Conservation (phyloP, 768 basidiomycete genomes). For the Rubroboletus pulcherrimus region DNA sequence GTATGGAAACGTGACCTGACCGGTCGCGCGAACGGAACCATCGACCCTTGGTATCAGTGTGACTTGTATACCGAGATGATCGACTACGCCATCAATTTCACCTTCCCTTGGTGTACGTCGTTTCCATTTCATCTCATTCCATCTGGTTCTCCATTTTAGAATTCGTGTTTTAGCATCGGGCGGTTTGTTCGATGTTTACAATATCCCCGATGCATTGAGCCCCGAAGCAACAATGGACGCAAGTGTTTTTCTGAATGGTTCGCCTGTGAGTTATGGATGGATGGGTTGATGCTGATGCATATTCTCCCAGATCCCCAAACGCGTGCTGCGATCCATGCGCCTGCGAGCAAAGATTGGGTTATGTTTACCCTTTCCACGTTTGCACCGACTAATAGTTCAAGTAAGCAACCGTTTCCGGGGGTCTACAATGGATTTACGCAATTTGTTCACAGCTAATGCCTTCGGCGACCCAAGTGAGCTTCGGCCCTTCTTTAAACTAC, state of each 20-base stretch:
- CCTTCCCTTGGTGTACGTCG: slow-evolving; percentile 56
- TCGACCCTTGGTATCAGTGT: slow-evolving; percentile 62
- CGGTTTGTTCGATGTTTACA: not conserved
- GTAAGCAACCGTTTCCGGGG: slow-evolving; percentile 10
- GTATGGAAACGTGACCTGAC: slow-evolving; percentile 46
- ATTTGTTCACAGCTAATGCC: slow-evolving; percentile 1
- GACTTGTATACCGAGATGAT: slow-evolving; percentile 56
- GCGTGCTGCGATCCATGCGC: slow-evolving; percentile 58
- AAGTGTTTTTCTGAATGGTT: too few relatives aligned
- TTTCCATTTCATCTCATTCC: too few relatives aligned
- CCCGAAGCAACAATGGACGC: too few relatives aligned
- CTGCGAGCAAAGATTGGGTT: slow-evolving; percentile 53
- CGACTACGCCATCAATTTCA: slow-evolving; percentile 70
- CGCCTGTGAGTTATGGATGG: too few relatives aligned
- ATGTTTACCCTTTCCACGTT: slow-evolving; percentile 25
- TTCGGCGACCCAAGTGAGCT: slow-evolving; percentile 33
- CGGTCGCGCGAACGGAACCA: slow-evolving; percentile 50
- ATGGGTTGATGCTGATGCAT: too few relatives aligned
- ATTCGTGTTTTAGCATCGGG: slow-evolving; percentile 2
- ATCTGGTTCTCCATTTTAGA: not conserved
- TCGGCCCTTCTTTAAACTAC: not conserved
- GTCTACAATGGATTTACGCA: not conserved
- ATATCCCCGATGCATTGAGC: not conserved
- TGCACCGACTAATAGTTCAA: not conserved
- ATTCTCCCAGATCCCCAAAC: too few relatives aligned